Evolutionary conservation across 371 early-diverging fungal species (phyloP).

Genomic region (Saksenaea vasiformis): DNA sequence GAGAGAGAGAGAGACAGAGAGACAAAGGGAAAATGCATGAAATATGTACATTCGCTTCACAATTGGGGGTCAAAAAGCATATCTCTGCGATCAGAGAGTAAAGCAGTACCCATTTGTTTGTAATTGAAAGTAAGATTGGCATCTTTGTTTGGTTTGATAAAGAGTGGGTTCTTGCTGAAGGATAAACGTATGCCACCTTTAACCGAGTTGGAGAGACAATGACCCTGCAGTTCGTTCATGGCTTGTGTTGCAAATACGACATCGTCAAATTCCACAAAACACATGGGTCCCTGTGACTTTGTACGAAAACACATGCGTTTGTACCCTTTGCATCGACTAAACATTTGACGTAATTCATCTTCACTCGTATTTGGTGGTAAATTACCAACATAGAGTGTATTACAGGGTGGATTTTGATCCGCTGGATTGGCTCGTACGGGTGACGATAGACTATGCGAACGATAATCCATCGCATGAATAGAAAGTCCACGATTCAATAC

Average conservation of each 20-base stretch:
- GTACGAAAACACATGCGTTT: conserved; percentile 87
- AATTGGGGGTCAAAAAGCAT: conserved; percentile 20
- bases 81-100: conserved; percentile 22
- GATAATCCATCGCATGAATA: conserved; percentile 1
- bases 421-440: conserved; percentile 26
- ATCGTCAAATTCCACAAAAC: conserved; percentile 93
- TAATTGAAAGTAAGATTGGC: conserved; percentile 13
- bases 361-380: conserved; percentile 83
- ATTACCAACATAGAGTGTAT: conserved; percentile 95
- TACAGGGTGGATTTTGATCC: conserved; percentile 95
- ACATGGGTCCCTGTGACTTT: conserved; percentile 91
- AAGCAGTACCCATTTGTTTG: conserved; percentile 32
- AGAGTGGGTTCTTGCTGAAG: conserved; percentile 95
- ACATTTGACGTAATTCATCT: conserved; percentile 85
- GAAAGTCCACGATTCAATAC: conserved; percentile 8
- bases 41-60: conserved; percentile 18
- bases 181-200: conserved; percentile 93
- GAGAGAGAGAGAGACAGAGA: no score
- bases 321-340: conserved; percentile 79
- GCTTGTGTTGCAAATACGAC: conserved; percentile 87
- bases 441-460: conserved; percentile 17
- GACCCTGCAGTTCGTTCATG: conserved; percentile 83
- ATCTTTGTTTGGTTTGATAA: conserved; percentile 41
- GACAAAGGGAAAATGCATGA: conserved; percentile 1
- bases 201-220: conserved; percentile 78